phyloP scores from a whole-genome alignment of 495 filamentous ascomycete genomes.

The Sphaerosporella brunnea region DNA sequence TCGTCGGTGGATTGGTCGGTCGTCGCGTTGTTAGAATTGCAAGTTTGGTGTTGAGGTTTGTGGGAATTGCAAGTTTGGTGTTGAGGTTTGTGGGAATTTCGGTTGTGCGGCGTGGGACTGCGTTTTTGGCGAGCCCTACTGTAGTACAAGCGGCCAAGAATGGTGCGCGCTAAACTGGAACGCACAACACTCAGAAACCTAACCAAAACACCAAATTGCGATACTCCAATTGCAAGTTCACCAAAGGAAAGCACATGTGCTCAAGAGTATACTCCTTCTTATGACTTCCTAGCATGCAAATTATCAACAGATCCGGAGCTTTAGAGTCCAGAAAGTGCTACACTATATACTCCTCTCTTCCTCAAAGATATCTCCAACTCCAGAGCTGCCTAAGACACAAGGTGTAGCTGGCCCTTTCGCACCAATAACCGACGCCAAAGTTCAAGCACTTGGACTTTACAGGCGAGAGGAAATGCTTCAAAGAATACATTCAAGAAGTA shows the following conservation, averaged over 20 bases:
- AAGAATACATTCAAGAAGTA: too few species aligned
- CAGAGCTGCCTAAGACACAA: too few species aligned
- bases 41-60: background rate
- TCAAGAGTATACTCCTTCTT: background rate
- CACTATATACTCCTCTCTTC: too few species aligned
- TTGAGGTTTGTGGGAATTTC: too few species aligned
- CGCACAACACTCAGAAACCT: background rate
- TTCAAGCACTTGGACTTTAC: too few species aligned
- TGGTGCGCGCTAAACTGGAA: background rate
- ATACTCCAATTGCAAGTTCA: background rate
- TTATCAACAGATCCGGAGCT: too few species aligned
- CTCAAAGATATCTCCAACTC: too few species aligned
- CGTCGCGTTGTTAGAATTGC: constrained; percentile 3
- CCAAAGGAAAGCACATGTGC: background rate
- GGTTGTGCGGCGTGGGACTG: background rate
- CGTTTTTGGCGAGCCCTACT: background rate
- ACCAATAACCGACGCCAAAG: too few species aligned
- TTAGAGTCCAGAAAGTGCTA: too few species aligned
- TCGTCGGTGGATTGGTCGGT: constrained; percentile 6
- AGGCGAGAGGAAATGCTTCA: too few species aligned
- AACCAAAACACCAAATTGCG: background rate
- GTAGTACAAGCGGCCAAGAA: background rate
- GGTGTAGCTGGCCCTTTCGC: too few species aligned
- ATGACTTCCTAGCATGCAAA: too few species aligned
- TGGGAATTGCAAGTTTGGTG: background rate